Evolutionary conservation across 257 asterid species (phyloP), one percentile per base, ranked within the genome.

Genomic region (Parsonsia alboflavescens): DNA sequence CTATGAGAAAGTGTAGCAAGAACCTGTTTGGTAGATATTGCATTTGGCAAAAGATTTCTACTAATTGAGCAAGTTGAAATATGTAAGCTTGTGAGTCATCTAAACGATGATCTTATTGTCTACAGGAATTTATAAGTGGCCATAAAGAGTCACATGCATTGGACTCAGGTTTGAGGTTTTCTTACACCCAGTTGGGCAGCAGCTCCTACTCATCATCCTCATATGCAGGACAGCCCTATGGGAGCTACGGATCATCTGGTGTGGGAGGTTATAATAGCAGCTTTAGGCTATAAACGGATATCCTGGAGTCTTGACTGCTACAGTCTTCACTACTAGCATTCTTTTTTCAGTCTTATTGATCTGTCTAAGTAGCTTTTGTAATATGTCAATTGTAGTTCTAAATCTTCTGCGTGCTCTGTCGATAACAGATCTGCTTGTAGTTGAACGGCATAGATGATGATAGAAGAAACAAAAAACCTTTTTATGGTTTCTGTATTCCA

Each of bases 81-180:
- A 10, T 69, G 16, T 64, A 62, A 33, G 56, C 33, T 61, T n/a
- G n/a, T n/a, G n/a, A 57, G 54, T 33, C 70, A 61, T 2, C 62
- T 73, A 36, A n/a, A 46, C 19, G 3, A 3, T 33, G 39, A 36
- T 21, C 28, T 33, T 41, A 1, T 75, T 64, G 13, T 71, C 16
- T 82, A 71, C 91, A 91, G 97, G 92, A 91, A 74, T 89, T 88
- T 78, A 85, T 86, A 8, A 82, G 84, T 73, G 85, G 85, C 39
- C 96, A 84, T 74, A 79, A 85, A 78, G 96, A 89, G 74, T 77
- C 88, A 53, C 78, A 61, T 69, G 45, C 82, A 33, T 33, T 33
- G 68, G 96, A 91, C 46, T 74, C 88, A 0, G 80, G 82, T 56
- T 77, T 83, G 78, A 86, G 96, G 86, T 75, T 89, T 44, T 80